A percentile compares a stretch with the other conserved stretches of the same genome.
Conservation (phyloP, 371 early-diverging fungal species). For the Syncephalastrum racemosum region DNA sequence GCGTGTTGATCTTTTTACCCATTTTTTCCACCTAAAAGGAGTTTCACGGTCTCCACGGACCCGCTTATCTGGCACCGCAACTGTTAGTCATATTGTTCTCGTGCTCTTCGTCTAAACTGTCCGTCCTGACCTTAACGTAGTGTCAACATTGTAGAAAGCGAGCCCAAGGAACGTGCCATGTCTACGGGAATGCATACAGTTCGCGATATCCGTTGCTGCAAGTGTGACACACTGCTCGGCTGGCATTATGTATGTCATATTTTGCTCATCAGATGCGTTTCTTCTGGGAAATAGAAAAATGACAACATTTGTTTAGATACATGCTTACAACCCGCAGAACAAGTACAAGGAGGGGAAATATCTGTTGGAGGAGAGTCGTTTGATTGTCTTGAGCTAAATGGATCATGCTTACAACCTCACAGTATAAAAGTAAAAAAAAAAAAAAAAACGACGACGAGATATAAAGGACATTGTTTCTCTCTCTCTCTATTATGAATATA, state of each 20-base stretch:
- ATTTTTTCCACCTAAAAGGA: slow-evolving; percentile 28
- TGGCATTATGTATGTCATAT: slow-evolving; percentile 66
- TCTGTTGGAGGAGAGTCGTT: slow-evolving; percentile 50
- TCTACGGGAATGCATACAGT: slow-evolving; percentile 72
- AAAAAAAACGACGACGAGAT: not conserved
- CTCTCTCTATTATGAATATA: not conserved
- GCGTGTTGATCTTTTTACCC: not conserved
- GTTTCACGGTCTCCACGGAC: slow-evolving; percentile 65
- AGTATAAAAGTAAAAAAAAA: not conserved
- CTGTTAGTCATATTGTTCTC: slow-evolving; percentile 43
- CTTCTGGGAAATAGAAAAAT: not conserved
- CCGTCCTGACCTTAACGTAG: slow-evolving; percentile 24
- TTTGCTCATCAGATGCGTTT: not conserved
- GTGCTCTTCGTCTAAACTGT: slow-evolving; percentile 4
- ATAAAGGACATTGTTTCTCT: too few species aligned
- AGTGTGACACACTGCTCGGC: slow-evolving; percentile 62
- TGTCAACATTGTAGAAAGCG: slow-evolving; percentile 64
- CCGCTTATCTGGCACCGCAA: slow-evolving; percentile 61
- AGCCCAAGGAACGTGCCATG: slow-evolving; percentile 59
- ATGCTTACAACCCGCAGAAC: slow-evolving; percentile 60
- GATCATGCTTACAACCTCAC: not conserved
- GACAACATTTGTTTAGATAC: slow-evolving; percentile 26
- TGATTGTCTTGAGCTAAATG: not conserved
- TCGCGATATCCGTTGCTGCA: slow-evolving; percentile 60
- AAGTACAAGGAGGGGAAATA: slow-evolving; percentile 77